Evolutionary conservation across 2,329 filamentous ascomycete genomes (phyloP).

Genomic region (Alternaria conjuncta): DNA sequence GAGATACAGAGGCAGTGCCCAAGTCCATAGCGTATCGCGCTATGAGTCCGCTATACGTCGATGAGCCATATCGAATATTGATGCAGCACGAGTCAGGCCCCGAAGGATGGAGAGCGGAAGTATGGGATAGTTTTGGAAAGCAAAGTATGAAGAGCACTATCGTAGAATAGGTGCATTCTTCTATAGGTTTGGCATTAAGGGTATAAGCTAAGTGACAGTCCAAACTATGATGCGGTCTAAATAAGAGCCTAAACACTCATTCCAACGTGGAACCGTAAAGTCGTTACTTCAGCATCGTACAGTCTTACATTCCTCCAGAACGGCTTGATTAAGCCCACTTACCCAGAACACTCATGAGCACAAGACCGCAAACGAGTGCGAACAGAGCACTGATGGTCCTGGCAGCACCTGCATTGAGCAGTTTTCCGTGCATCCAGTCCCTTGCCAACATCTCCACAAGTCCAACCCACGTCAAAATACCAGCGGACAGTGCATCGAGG

Average conservation of each 20-base stretch:
- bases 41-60: slow-evolving; percentile 42
- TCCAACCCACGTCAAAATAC: slow-evolving; percentile 80
- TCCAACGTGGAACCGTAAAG: slow-evolving; percentile 5
- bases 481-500: slow-evolving; percentile 74
- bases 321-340: slow-evolving; percentile 68
- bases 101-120: slow-evolving; percentile 30
- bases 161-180: slow-evolving; percentile 16
- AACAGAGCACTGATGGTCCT: slow-evolving; percentile 60
- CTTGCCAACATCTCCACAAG: slow-evolving; percentile 80
- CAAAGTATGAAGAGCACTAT: slow-evolving; percentile 41
- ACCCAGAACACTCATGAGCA: slow-evolving; percentile 73
- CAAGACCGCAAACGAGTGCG: slow-evolving; percentile 67
- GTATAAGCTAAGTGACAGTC: background rate
- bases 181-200: background rate
- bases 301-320: background rate
- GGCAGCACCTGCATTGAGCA: slow-evolving; percentile 59
- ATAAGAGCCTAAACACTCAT: background rate
- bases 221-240: background rate
- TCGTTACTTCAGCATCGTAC: slow-evolving; percentile 1
- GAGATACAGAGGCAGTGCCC: slow-evolving; percentile 25
- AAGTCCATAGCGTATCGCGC: slow-evolving; percentile 40
- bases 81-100: slow-evolving; percentile 12
- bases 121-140: slow-evolving; percentile 44
- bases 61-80: slow-evolving; percentile 39
- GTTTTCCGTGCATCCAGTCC: slow-evolving; percentile 68